phyloP scores from a whole-genome alignment of 75 land plant species.

The Cryptomeria japonica region DNA sequence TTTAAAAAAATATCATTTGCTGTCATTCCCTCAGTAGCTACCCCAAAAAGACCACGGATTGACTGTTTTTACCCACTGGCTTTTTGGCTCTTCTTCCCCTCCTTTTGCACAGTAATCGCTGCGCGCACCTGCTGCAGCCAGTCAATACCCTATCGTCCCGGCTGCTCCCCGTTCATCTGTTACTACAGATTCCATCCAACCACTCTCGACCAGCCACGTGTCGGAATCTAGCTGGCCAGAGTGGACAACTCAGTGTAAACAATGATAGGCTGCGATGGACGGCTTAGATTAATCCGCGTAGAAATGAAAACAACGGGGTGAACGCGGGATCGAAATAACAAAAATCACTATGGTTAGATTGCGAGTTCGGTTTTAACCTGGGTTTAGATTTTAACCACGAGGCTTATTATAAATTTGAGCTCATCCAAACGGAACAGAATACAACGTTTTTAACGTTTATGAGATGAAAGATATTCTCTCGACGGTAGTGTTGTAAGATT shows the following conservation, averaged over 20 bases:
- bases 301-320: neutral
- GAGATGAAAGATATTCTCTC: too few species aligned
- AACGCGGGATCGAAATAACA: neutral
- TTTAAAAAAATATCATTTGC: neutral
- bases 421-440: neutral
- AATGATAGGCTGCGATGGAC: conserved; percentile 5
- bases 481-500: too few species aligned
- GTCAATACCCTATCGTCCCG: conserved; percentile 7
- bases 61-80: neutral
- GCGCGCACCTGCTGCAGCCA: neutral
- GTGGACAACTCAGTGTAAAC: neutral
- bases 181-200: neutral
- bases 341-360: neutral
- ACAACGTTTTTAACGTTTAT: too few species aligned
- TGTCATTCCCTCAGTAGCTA: neutral
- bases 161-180: conserved; percentile 12
- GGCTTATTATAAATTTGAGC: neutral
- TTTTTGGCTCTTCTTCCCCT: neutral
- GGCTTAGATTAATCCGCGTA: neutral
- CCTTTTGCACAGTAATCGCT: neutral
- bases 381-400: neutral
- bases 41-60: neutral
- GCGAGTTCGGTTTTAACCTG: neutral
- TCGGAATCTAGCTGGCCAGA: neutral
- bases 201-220: neutral